Evolutionary conservation across 1,284 basidiomycete species (phyloP), one percentile per base, ranked within the genome.

Genomic region (Fistulina hepatica): DNA sequence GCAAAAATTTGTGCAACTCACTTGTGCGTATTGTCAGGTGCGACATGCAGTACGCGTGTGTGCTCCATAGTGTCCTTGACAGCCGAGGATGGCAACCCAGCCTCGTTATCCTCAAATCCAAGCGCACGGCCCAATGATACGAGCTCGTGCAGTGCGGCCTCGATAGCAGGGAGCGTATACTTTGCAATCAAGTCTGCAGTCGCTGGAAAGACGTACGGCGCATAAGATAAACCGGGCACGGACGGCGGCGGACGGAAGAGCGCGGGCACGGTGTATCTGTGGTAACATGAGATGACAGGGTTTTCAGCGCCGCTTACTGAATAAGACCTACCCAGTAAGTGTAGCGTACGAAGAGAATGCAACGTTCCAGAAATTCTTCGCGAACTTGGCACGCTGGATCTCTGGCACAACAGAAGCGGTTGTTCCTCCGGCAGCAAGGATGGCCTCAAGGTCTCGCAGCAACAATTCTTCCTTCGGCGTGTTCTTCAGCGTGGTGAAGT

Each of bases 281-380:
- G 33, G n/a, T n/a, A n/a, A 33, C 23, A 13, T 2, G 23, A 7
- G 12, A 34, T 30, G 11, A 23, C 25, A 26, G 30, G 9, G 31
- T n/a, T n/a, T n/a, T n/a, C n/a, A n/a, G n/a, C n/a, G n/a, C n/a
- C n/a, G n/a, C n/a, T n/a, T n/a, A 23, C 24, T 4, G 13, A 34
- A 25, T 11, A 11, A 30, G 10, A 45, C 57, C 12, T 34, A 64
- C 52, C 65, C 57, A 1, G 70, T 64, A 30, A 80, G 60, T 1
- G 73, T 71, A 2, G 71, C 52, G 39, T 68, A 59, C 2, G 69
- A 66, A 4, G 73, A 67, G 48, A 78, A 69, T 0, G 61, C 62
- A 30, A 74, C 58, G 47, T 79, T 80, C 74, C 72, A 77, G 34
- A 78, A 64, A 49, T 79, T 80, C 58, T 80, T 81, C 2, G 55